These are phyloP conservation scores for Rhinocladiella mackenziei DNA, from an alignment of 2,329 filamentous ascomycete genomes.

Conservation along the genomic window DNA sequence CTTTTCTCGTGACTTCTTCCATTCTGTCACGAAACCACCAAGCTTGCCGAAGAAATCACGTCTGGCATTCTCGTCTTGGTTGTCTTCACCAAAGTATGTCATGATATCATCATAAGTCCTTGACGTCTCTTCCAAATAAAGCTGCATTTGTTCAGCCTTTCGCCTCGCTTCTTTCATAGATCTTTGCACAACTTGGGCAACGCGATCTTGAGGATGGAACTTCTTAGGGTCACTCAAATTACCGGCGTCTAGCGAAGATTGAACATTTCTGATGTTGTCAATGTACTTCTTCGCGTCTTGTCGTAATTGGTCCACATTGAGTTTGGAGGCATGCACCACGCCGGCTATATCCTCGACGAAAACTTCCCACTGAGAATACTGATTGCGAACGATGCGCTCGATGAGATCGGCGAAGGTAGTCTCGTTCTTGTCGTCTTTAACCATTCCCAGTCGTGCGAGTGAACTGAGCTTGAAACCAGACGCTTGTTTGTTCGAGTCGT, in stretches of 20 bases:
- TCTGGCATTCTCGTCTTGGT: slow-evolving; percentile 83
- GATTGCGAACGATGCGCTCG: slow-evolving; percentile 90
- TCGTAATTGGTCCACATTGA: slow-evolving; percentile 90
- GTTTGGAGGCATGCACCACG: slow-evolving; percentile 75
- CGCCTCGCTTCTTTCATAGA: slow-evolving; percentile 94
- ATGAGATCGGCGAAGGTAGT: slow-evolving; percentile 93
- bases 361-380: slow-evolving; percentile 91
- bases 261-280: slow-evolving; percentile 89
- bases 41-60: slow-evolving; percentile 95
- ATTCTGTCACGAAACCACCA: slow-evolving; percentile 82
- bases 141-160: slow-evolving; percentile 91
- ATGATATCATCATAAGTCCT: slow-evolving; percentile 92
- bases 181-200: slow-evolving; percentile 83
- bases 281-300: slow-evolving; percentile 87
- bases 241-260: slow-evolving; percentile 84
- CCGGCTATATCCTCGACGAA: slow-evolving; percentile 80
- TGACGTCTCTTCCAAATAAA: slow-evolving; percentile 90
- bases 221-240: slow-evolving; percentile 95
- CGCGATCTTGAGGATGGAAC: slow-evolving; percentile 95
- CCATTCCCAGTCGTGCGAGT: slow-evolving; percentile 86
- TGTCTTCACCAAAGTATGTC: slow-evolving; percentile 93
- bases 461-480: slow-evolving; percentile 97
- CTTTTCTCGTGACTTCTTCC: slow-evolving; percentile 95
- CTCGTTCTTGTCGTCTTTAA: slow-evolving; percentile 99
- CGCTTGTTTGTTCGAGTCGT: slow-evolving; percentile 97